A percentile compares a stretch with the other conserved stretches of the same genome.
phyloP scores from a whole-genome alignment of 805 yeast species.

The Tetrapisispora pingtungensis region DNA sequence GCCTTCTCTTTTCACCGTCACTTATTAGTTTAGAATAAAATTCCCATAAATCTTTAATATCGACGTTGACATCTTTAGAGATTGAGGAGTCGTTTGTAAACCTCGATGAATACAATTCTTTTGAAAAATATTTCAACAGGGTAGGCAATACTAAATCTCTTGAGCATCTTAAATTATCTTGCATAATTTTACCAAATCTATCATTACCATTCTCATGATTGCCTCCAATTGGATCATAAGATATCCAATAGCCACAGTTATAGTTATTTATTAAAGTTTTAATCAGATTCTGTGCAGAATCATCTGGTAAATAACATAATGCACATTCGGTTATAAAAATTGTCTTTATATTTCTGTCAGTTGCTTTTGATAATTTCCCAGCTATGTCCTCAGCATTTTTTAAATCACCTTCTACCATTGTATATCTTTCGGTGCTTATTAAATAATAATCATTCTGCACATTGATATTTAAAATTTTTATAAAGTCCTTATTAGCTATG shows the following conservation, averaged over 20 bases:
- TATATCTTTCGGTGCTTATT: slow-evolving; percentile 15
- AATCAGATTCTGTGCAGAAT: slow-evolving; percentile 33
- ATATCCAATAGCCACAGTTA: slow-evolving; percentile 23
- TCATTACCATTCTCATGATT: slow-evolving; percentile 26
- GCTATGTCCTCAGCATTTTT: slow-evolving; percentile 23
- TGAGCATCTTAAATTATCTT: slow-evolving; percentile 37
- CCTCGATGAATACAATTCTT: slow-evolving; percentile 22
- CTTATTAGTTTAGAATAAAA: slow-evolving; percentile 27
- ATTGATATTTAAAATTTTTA: slow-evolving; percentile 1
- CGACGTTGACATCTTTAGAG: neutral
- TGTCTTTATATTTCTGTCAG: slow-evolving; percentile 32
- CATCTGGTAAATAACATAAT: slow-evolving; percentile 41
- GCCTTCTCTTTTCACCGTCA: slow-evolving; percentile 31
- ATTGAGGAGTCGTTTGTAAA: slow-evolving; percentile 5
- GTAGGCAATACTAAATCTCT: slow-evolving; percentile 39
- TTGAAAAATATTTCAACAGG: slow-evolving; percentile 31
- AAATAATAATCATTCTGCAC: slow-evolving; percentile 11
- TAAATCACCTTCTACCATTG: slow-evolving; percentile 29
- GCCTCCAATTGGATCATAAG: slow-evolving; percentile 55
- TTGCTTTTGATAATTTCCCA: slow-evolving; percentile 12
- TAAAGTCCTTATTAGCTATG: slow-evolving; percentile 5
- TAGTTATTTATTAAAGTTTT: slow-evolving; percentile 24
- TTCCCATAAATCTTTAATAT: slow-evolving; percentile 30
- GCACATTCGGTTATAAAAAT: slow-evolving; percentile 49
- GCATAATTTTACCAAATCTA: slow-evolving; percentile 46